These are phyloP conservation scores for Naganishia friedmannii DNA, from an alignment of 768 basidiomycete species.

Conservation along the genomic window DNA sequence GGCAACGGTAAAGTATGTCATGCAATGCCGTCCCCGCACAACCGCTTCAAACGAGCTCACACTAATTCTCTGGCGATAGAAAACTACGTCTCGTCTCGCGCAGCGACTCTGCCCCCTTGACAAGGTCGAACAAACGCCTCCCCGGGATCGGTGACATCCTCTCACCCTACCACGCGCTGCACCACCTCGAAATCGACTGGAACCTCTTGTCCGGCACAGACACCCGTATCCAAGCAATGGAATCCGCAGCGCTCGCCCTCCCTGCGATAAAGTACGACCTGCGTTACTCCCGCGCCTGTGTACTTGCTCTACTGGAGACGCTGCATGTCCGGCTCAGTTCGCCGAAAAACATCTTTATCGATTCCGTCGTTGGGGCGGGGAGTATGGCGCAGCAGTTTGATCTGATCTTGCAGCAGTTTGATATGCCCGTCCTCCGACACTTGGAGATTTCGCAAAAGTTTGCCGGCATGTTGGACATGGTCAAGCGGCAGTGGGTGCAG, in stretches of 20 bases:
- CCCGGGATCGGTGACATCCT: conserved; percentile 4
- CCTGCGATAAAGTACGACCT: conserved; percentile 1
- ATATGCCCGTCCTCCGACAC: background rate
- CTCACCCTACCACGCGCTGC: background rate
- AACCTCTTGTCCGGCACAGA: background rate
- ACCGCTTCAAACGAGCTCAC: background rate
- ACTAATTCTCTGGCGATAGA: too few species aligned
- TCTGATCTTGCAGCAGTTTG: conserved; percentile 5
- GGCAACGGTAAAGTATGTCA: background rate
- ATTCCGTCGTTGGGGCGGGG: background rate
- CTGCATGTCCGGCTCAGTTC: background rate
- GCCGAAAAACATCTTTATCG: background rate
- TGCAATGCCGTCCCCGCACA: background rate
- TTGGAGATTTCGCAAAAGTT: background rate
- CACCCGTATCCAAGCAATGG: background rate
- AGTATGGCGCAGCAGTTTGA: background rate
- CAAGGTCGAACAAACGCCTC: background rate
- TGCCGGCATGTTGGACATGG: background rate
- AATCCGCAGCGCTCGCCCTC: background rate
- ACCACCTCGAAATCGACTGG: conserved; percentile 1
- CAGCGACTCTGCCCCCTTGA: background rate
- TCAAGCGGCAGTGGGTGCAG: background rate
- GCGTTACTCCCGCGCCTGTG: background rate
- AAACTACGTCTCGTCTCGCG: conserved; percentile 2
- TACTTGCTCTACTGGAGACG: background rate